Evolutionary conservation across 805 yeast genomes (phyloP).

Genomic region (Clavispora vitiphila): DNA sequence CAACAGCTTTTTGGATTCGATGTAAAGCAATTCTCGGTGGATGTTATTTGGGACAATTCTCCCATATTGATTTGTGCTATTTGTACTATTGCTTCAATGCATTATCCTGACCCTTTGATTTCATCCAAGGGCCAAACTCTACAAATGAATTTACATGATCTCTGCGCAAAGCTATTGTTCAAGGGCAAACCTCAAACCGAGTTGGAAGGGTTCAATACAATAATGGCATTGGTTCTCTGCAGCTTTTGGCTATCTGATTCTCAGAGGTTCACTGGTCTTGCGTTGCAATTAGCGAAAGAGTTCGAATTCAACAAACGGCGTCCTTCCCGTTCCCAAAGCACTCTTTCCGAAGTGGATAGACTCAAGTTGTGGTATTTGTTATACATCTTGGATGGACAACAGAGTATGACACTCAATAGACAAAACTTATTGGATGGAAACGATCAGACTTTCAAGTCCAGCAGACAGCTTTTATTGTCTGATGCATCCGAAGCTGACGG

Average conservation of each 20-base stretch:
- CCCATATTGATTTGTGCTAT: conserved; percentile 57
- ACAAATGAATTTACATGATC: conserved; percentile 26
- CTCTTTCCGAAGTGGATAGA: conserved; percentile 28
- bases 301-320: conserved; percentile 38
- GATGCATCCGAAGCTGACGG: conserved; percentile 1
- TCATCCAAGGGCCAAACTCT: conserved; percentile 25
- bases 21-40: conserved; percentile 44
- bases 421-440: conserved; percentile 48
- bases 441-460: conserved; percentile 41
- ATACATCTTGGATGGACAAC: conserved; percentile 65
- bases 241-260: conserved; percentile 66
- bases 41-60: conserved; percentile 48
- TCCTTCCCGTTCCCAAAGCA: background rate
- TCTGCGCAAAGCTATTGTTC: conserved; percentile 31
- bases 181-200: conserved; percentile 39
- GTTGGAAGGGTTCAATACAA: conserved; percentile 50
- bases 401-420: conserved; percentile 55
- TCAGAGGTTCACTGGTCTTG: conserved; percentile 62
- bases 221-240: conserved; percentile 59
- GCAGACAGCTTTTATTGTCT: conserved; percentile 33
- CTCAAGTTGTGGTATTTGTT: conserved; percentile 63
- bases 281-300: conserved; percentile 59
- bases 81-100: conserved; percentile 58
- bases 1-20: conserved; percentile 67
- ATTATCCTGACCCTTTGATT: conserved; percentile 40